These are phyloP conservation scores for Punctularia strigosozonata DNA, from an alignment of 768 basidiomycete species.

Conservation along the genomic window DNA sequence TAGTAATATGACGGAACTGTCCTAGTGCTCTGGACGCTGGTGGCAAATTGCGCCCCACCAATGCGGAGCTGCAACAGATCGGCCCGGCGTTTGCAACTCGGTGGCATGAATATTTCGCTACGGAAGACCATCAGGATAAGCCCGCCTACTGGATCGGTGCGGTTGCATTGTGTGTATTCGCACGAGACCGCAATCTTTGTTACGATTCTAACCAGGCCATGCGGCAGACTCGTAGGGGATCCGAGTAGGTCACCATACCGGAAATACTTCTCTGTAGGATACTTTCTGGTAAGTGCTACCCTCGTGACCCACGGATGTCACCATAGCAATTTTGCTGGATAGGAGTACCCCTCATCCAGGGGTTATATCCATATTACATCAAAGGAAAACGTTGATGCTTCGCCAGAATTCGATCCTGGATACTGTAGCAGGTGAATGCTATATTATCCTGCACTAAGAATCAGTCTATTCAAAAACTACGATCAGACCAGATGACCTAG, in stretches of 20 bases:
- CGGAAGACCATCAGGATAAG: slow-evolving; percentile 36
- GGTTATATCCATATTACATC: slow-evolving; percentile 39
- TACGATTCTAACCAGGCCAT: too few species aligned
- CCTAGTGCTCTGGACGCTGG: slow-evolving; percentile 41
- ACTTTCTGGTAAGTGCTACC: slow-evolving; percentile 23
- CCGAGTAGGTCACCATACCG: slow-evolving; percentile 8
- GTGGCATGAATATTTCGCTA: slow-evolving; percentile 43
- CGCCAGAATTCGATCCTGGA: slow-evolving; percentile 32
- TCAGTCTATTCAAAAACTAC: not conserved
- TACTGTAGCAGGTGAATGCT: slow-evolving; percentile 31
- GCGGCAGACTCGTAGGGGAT: slow-evolving; percentile 15
- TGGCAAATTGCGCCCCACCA: slow-evolving; percentile 42
- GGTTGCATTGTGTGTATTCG: too few species aligned
- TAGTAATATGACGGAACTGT: not conserved
- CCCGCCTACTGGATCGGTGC: slow-evolving; percentile 34
- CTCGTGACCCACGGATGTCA: not conserved
- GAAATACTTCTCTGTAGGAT: slow-evolving; percentile 17
- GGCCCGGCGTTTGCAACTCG: slow-evolving; percentile 32
- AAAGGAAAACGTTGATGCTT: slow-evolving; percentile 26
- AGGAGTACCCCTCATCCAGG: slow-evolving; percentile 32
- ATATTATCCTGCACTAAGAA: not conserved
- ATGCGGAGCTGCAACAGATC: slow-evolving; percentile 36
- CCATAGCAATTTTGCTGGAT: not conserved
- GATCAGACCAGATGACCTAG: slow-evolving; percentile 21
- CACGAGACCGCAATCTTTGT: too few species aligned